Conservation (phyloP, 2,329 filamentous ascomycete genomes). For the Chaetomium sp. region DNA sequence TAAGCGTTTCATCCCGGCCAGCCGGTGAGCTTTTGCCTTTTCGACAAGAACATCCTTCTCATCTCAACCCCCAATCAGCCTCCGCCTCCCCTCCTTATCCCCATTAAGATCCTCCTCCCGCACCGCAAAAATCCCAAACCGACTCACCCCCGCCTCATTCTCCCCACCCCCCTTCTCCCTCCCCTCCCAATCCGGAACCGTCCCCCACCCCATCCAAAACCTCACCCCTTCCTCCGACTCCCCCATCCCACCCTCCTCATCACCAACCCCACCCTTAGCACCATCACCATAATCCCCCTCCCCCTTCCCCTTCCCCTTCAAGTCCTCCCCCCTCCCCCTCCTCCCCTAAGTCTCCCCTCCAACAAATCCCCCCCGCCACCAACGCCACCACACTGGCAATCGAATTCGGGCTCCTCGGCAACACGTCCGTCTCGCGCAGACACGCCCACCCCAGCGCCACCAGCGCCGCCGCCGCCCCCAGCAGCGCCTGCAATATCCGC, state of each 20-base stretch:
- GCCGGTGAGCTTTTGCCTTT: neutral
- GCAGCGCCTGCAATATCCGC: slow-evolving; percentile 8
- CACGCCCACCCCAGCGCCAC: slow-evolving; percentile 4
- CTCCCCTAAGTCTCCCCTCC: neutral
- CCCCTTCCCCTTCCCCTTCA: neutral
- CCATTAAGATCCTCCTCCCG: neutral
- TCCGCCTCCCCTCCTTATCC: neutral
- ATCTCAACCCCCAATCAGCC: neutral
- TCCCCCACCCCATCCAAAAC: slow-evolving; percentile 18
- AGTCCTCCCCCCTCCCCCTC: neutral
- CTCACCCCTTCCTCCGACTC: neutral
- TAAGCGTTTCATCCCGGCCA: no score
- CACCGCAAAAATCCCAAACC: slow-evolving; percentile 13
- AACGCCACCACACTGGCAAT: slow-evolving; percentile 9
- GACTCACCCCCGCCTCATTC: slow-evolving; percentile 11
- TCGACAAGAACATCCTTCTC: neutral
- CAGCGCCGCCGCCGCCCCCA: neutral
- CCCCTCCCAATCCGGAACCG: slow-evolving; percentile 15
- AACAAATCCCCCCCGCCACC: slow-evolving; percentile 13
- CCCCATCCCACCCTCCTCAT: no score
- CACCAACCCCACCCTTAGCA: neutral
- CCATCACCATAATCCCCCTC: neutral
- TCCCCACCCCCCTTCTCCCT: neutral
- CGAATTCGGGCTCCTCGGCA: neutral
- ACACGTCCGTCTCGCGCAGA: slow-evolving; percentile 7